Evolutionary conservation across 2,329 filamentous ascomycete genomes (phyloP), one percentile per base, ranked within the genome.

Genomic region (Exophiala oligosperma): DNA sequence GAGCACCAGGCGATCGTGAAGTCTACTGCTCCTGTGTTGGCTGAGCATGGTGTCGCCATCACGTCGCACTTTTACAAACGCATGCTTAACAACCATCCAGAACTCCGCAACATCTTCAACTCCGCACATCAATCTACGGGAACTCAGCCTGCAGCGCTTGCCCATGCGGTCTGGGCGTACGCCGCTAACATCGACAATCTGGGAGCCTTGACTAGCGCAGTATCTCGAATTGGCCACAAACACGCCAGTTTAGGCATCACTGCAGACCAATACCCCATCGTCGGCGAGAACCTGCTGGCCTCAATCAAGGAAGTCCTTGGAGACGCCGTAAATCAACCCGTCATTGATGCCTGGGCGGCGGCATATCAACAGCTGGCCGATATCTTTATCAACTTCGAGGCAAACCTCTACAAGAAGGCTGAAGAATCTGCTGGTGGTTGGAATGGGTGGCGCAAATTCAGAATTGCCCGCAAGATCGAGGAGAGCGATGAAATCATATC

Each of bases 191-290:
- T 91, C 71, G 84, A 87, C 71, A 81, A 91, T 68, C 79, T 90
- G 0, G 81, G 79, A 48, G 81, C 77, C 21, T 78, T 92, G 3
- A 71, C 71, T 11, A 78, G 81, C 0, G 77, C 80, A 0, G 72
- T 84, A 12, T 86, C 90, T 71, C 82, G 86, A 67, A 91, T 93
- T 64, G 88, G 86, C 71, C 84, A 91, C 71, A 91, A 91, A 73
- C 89, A 92, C 71, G 88, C 83, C 59, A 88, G 85, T 0, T 78
- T 92, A 1, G 84, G 84, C 66, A 85, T 92, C 68, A 77, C 77
- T 55, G 82, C 88, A 0, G 84, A 88, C 40, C 85, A 91, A 62
- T 92, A 91, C 72, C 78, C 80, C 35, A 82, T 90, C 44, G 87
- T 92, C 2, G 88, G 85, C 55, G 83, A 84, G 67, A 85, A 88